Evolutionary conservation across 805 yeast genomes (phyloP), one percentile per base, ranked within the genome.

Genomic region (Starmerella gropengiesseri): DNA sequence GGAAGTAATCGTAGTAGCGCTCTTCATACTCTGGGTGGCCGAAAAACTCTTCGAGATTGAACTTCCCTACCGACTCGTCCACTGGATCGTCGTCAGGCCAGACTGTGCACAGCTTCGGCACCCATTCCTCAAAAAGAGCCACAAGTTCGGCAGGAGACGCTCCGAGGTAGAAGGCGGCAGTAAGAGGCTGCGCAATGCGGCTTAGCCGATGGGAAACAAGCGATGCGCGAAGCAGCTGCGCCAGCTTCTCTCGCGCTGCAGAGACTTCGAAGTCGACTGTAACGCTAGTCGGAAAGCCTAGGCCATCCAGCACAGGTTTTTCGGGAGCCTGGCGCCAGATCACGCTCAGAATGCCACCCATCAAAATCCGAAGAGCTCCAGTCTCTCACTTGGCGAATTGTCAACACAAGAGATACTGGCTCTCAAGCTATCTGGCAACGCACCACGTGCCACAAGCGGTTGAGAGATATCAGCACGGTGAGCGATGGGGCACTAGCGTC

Each of bases 21-120:
- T 59, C 47, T 41, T 61, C 64, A 43, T 59, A 60, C 38, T 44
- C 41, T 41, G 42, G 43, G 13, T 61, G 43, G n/a, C 67, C 66
- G 21, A 50, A 47, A 28, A 51, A 56, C 17, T 55, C 54, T 13
- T 45, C 41, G 49, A 66, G 55, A 19, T 62, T 63, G 27, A 54
- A 58, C 32, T 52, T 56, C 0, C 55, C 53, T 2, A 55, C 43
- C 16, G 65, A 60, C 18, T 65, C 63, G 27, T 60, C 69, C 12
- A 54, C 52, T 0, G 68, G 67, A 31, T 55, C 53, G 37, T 63
- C 67, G 28, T 63, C 66, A n/a, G 60, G 55, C 67, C 68, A 64
- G 7, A 30, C 46, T 9, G 43, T 54, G 25, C 60, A 50, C 3
- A 46, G 14, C 21, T 43, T 35, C 12, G 54, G 51, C 8, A 42